Evolutionary conservation across 208 protist species (phyloP).

Genomic region (Leishmania arabica): DNA sequence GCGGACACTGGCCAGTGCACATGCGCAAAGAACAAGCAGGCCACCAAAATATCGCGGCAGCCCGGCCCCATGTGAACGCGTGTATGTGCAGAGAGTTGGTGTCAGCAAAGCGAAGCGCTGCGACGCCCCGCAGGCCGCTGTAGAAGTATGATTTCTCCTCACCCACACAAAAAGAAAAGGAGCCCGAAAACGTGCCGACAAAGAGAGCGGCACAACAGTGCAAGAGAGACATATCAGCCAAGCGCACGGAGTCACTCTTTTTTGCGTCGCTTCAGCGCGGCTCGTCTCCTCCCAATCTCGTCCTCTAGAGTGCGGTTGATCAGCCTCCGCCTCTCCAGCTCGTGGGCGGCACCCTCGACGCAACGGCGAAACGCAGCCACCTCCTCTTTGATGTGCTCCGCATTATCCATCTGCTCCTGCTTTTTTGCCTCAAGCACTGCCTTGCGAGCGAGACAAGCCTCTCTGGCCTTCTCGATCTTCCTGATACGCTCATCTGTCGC

Average conservation of each 20-base stretch:
- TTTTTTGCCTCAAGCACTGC: constrained; percentile 48
- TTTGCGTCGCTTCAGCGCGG: constrained; percentile 14
- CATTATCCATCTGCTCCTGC: constrained; percentile 61
- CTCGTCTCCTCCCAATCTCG: constrained; percentile 33
- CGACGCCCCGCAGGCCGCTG: background rate
- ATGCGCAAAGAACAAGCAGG: background rate
- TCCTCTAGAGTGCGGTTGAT: constrained; percentile 45
- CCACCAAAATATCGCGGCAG: background rate
- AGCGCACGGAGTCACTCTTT: background rate
- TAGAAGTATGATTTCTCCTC: background rate
- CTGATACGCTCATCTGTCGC: constrained; percentile 20
- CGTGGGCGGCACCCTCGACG: constrained; percentile 28
- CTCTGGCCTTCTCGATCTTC: constrained; percentile 24
- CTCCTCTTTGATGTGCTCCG: constrained; percentile 53
- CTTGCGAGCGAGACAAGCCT: constrained; percentile 32
- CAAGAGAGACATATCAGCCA: background rate
- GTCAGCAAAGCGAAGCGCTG: background rate
- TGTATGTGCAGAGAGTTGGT: background rate
- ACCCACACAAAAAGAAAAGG: no score
- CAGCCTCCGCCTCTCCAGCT: constrained; percentile 35
- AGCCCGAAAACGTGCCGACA: no score
- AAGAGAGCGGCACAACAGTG: background rate
- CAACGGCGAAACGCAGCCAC: constrained; percentile 31
- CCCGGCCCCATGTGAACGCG: background rate
- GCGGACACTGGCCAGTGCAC: background rate